These are phyloP conservation scores for Tritrichomonas musculus DNA, from an alignment of 208 protist species.

Conservation along the genomic window DNA sequence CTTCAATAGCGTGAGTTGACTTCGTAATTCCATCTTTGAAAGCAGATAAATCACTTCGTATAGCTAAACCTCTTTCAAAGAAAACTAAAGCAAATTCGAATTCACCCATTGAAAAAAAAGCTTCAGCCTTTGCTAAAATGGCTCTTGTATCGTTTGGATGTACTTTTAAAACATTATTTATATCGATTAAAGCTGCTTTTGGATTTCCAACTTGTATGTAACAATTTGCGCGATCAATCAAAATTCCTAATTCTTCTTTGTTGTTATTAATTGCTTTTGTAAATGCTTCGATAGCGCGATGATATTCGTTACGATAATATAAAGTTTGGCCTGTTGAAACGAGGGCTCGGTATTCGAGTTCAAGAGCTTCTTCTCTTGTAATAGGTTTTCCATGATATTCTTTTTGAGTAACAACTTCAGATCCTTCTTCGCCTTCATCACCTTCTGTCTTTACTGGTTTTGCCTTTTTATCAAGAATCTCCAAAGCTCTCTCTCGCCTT, in stretches of 20 bases:
- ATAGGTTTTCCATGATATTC: too few species aligned
- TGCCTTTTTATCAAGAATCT: too few species aligned
- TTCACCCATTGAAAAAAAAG: constrained; percentile 27
- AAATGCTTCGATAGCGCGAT: constrained; percentile 1
- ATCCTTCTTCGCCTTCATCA: too few species aligned
- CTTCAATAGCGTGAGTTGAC: background rate
- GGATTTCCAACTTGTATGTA: constrained; percentile 30
- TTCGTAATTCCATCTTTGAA: constrained; percentile 4
- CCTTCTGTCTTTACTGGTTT: too few species aligned
- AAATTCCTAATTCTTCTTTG: background rate
- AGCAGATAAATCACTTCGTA: background rate
- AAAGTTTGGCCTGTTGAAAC: background rate
- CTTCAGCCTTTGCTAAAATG: constrained; percentile 22
- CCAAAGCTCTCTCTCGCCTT: too few species aligned
- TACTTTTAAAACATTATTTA: background rate
- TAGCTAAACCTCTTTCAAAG: background rate
- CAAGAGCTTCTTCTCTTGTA: too few species aligned
- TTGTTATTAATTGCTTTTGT: background rate
- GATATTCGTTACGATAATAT: background rate
- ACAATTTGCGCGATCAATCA: constrained; percentile 9
- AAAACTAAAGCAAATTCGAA: constrained; percentile 29
- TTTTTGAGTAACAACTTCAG: too few species aligned
- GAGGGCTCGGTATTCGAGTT: background rate
- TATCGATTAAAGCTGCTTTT: background rate
- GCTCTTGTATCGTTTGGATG: background rate